Percentiles rank a stretch among this genome's conserved stretches.
phyloP scores from a whole-genome alignment of 2,329 filamentous ascomycete species.

The Claviceps citrina region DNA sequence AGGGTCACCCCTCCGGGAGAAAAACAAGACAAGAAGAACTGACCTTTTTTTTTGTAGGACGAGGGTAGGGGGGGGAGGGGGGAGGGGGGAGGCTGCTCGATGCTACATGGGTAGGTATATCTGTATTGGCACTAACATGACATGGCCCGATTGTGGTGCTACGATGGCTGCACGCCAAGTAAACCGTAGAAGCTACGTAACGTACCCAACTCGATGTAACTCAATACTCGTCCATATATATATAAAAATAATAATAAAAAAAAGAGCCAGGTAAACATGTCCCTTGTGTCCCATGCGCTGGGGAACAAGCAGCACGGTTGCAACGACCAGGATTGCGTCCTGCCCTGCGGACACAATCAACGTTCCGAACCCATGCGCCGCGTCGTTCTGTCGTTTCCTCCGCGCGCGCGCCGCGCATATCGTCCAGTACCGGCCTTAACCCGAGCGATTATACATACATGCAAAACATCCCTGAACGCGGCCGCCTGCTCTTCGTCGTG shows the following conservation, averaged over 20 bases:
- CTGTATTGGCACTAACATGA: neutral
- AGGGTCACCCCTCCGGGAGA: no score
- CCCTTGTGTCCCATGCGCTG: neutral
- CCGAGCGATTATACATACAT: neutral
- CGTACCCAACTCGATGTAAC: neutral
- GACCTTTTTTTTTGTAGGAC: no score
- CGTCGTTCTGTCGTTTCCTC: neutral
- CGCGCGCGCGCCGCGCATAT: neutral
- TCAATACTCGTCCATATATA: no score
- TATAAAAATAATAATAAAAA: no score
- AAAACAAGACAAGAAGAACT: neutral
- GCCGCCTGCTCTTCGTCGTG: neutral
- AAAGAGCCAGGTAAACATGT: no score
- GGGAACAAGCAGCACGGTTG: neutral
- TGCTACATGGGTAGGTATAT: neutral
- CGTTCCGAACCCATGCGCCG: neutral
- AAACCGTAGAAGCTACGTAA: neutral
- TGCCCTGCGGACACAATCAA: neutral
- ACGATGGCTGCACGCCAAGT: neutral
- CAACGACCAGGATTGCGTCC: neutral
- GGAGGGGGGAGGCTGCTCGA: neutral
- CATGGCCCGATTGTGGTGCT: neutral
- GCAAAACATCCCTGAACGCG: neutral
- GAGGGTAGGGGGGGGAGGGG: no score
- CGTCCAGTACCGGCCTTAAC: neutral